These are phyloP conservation scores for Jatropha curcas DNA, from an alignment of 345 rosid species.

Conservation along the genomic window DNA sequence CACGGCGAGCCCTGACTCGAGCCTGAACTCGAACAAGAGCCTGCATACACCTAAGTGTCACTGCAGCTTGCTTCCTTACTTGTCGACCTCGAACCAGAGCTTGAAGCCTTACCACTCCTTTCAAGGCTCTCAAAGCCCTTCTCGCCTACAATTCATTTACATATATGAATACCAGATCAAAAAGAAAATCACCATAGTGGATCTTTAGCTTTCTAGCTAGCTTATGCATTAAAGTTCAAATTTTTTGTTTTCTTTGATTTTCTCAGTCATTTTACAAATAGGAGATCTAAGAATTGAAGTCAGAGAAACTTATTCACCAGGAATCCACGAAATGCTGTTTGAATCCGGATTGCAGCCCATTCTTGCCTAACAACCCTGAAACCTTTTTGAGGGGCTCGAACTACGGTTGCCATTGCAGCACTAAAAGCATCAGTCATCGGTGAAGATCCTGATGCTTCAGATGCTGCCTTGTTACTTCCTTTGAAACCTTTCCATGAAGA, in stretches of 20 bases:
- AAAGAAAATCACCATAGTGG: no score
- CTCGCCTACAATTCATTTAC: constrained; percentile 55
- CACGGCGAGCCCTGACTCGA: constrained; percentile 88
- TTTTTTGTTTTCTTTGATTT: not conserved
- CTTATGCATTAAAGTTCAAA: not conserved
- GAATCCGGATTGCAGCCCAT: constrained; percentile 93
- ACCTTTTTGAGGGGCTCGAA: constrained; percentile 84
- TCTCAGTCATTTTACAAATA: constrained; percentile 1
- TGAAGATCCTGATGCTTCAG: constrained; percentile 49
- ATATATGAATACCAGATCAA: not conserved
- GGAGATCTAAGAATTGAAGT: not conserved
- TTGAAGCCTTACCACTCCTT: constrained; percentile 91
- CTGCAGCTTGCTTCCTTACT: constrained; percentile 97
- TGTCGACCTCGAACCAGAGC: constrained; percentile 91
- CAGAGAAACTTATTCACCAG: constrained; percentile 47
- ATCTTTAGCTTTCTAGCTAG: not conserved
- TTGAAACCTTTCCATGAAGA: constrained; percentile 62
- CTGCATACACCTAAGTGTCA: constrained; percentile 93
- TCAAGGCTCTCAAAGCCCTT: constrained; percentile 85
- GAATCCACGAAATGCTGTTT: constrained; percentile 91
- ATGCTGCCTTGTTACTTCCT: constrained; percentile 49
- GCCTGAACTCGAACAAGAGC: constrained; percentile 97
- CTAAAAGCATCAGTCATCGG: constrained; percentile 50
- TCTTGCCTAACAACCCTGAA: constrained; percentile 76
- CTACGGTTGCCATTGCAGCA: constrained; percentile 77